phyloP scores from a whole-genome alignment of 306 rosid species.

The Malus fusca region DNA sequence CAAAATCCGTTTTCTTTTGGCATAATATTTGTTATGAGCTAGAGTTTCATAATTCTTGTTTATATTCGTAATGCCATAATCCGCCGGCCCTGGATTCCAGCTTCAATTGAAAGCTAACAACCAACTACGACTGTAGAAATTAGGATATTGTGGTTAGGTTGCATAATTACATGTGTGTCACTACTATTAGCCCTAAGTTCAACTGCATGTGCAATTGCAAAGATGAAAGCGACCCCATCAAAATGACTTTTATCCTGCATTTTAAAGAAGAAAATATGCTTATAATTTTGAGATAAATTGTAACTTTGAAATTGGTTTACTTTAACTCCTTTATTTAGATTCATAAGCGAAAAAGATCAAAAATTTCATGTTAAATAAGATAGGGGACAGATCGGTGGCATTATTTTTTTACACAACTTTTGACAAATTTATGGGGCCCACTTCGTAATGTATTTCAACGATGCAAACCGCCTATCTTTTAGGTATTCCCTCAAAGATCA shows the following conservation, averaged over 20 bases:
- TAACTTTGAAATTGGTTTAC: no score
- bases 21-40: constrained; percentile 30
- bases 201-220: not conserved
- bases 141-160: not conserved
- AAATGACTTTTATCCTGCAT: not conserved
- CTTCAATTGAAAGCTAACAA: constrained; percentile 36
- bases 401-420: no score
- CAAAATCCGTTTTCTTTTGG: constrained; percentile 4
- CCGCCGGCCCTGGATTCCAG: constrained; percentile 29
- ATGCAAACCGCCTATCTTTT: no score
- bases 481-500: no score
- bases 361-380: no score
- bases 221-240: not conserved
- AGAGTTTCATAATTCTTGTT: constrained; percentile 7
- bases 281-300: no score
- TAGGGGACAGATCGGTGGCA: no score
- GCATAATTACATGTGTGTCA: not conserved
- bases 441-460: no score
- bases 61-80: constrained; percentile 4
- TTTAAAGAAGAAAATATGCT: no score
- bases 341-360: no score
- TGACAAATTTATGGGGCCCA: no score
- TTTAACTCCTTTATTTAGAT: no score
- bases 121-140: constrained; percentile 32
- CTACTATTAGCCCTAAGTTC: not conserved